phyloP scores from a whole-genome alignment of 1,139 yeast species.

The Sugiyamaella novakii region DNA sequence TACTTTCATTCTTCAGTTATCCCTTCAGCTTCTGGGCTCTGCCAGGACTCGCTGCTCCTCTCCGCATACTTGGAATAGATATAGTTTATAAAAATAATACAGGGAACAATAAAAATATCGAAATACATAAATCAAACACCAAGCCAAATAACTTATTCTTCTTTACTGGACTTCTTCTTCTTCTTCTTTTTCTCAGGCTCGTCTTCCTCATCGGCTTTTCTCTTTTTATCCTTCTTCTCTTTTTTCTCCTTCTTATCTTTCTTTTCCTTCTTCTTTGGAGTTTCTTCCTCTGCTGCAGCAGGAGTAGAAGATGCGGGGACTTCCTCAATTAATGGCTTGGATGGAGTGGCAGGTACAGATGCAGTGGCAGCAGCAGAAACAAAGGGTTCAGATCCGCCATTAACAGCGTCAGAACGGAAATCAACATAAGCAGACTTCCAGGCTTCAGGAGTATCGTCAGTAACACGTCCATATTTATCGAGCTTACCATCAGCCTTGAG shows the following conservation, averaged over 20 bases:
- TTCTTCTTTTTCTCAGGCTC: constrained; percentile 63
- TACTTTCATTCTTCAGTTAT: no score
- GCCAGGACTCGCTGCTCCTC: not conserved
- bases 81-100: constrained; percentile 2
- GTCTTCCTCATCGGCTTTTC: constrained; percentile 62
- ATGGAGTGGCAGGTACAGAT: constrained; percentile 49
- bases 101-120: constrained; percentile 8
- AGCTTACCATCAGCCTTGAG: constrained; percentile 96
- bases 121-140: constrained; percentile 15
- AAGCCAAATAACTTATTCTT: constrained; percentile 24
- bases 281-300: constrained; percentile 29
- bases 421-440: constrained; percentile 91
- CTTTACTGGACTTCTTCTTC: constrained; percentile 46
- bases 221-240: constrained; percentile 60
- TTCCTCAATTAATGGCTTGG: constrained; percentile 50
- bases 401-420: constrained; percentile 43
- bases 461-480: constrained; percentile 90
- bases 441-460: constrained; percentile 87
- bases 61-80: constrained; percentile 6
- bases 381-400: constrained; percentile 34
- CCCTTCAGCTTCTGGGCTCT: not conserved
- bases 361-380: constrained; percentile 38
- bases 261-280: constrained; percentile 49
- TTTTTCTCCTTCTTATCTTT: constrained; percentile 56
- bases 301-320: constrained; percentile 44